Evolutionary conservation across 148 eudicot species (phyloP).

Genomic region (Selenicereus undatus): DNA sequence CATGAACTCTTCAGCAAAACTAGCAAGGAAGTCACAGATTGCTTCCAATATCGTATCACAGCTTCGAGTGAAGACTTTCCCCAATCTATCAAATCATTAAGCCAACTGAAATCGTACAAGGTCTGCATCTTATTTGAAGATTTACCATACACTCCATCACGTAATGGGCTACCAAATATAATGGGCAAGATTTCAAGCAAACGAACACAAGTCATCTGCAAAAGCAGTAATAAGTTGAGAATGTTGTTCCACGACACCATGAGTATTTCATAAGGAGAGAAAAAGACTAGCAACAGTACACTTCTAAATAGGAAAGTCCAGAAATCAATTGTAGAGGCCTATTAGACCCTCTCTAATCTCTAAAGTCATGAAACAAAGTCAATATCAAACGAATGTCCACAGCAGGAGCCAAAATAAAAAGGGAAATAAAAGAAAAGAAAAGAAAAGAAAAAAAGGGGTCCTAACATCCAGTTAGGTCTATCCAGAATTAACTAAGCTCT

Average conservation of each 20-base stretch:
- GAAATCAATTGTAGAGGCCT: background rate
- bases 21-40: constrained; percentile 53
- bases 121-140: constrained; percentile 26
- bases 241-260: constrained; percentile 3
- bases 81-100: constrained; percentile 84
- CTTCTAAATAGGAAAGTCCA: background rate
- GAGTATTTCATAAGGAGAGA: background rate
- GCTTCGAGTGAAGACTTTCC: constrained; percentile 73
- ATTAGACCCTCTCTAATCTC: background rate
- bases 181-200: constrained; percentile 77
- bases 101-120: constrained; percentile 51
- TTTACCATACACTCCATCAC: constrained; percentile 26
- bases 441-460: background rate
- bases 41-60: constrained; percentile 88
- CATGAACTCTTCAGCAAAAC: constrained; percentile 51
- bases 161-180: constrained; percentile 40
- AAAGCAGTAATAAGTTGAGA: constrained; percentile 18
- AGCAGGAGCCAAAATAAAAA: background rate
- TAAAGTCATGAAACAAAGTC: background rate
- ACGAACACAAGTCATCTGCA: constrained; percentile 96
- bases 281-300: background rate
- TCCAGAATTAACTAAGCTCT: background rate
- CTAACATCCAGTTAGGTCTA: background rate
- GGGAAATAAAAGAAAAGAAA: background rate
- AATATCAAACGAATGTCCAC: background rate